These are phyloP conservation scores for Kwoniella europaea DNA, from an alignment of 768 basidiomycete species.

Conservation along the genomic window DNA sequence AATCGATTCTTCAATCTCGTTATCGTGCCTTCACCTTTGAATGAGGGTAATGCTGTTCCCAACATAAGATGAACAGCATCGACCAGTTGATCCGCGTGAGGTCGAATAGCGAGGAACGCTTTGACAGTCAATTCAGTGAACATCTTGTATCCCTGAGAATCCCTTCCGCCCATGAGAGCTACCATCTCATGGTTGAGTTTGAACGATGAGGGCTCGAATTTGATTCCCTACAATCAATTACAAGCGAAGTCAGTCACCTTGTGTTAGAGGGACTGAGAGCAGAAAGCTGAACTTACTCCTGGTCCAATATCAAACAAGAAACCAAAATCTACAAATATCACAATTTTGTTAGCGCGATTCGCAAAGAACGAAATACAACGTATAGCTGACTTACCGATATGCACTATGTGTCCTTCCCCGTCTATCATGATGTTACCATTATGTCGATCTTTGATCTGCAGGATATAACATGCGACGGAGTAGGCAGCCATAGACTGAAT, in stretches of 20 bases:
- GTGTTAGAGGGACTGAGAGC: background rate
- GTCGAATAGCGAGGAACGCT: conserved; percentile 95
- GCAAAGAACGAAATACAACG: background rate
- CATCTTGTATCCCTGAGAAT: conserved; percentile 90
- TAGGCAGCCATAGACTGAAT: conserved; percentile 99
- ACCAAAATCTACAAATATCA: conserved; percentile 33
- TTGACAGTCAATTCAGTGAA: conserved; percentile 94
- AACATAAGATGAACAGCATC: conserved; percentile 91
- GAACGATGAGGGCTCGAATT: conserved; percentile 98
- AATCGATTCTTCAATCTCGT: conserved; percentile 84
- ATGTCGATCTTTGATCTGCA: conserved; percentile 98
- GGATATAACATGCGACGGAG: conserved; percentile 94
- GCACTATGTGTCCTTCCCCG: conserved; percentile 93
- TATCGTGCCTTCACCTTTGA: conserved; percentile 95
- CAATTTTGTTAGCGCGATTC: conserved; percentile 11
- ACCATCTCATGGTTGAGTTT: conserved; percentile 99
- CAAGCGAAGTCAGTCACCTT: background rate
- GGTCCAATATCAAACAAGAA: conserved; percentile 81
- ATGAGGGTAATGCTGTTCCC: conserved; percentile 89
- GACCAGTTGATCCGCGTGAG: conserved; percentile 86
- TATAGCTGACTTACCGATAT: conserved; percentile 71
- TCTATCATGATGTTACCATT: conserved; percentile 99
- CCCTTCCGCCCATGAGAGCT: conserved; percentile 90
- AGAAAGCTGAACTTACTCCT: conserved; percentile 64
- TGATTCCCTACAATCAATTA: conserved; percentile 67